Conservation (phyloP, 148 eudicot species). For the Gaultheria prostrata region DNA sequence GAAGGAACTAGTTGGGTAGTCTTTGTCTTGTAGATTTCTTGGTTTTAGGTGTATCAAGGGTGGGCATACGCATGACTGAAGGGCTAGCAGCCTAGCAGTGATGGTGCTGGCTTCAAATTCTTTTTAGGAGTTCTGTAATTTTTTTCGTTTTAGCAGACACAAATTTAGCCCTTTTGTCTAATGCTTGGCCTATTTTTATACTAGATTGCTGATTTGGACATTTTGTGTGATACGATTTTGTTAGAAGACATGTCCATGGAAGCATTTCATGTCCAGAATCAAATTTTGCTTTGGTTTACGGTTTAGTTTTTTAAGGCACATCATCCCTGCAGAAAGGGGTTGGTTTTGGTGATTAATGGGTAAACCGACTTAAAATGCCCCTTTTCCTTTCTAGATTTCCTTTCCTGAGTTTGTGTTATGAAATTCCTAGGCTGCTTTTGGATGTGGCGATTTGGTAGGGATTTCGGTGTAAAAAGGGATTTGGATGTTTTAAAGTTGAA, state of each 20-base stretch:
- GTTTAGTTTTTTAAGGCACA: not conserved
- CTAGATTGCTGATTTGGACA: not conserved
- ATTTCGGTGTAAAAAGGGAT: not conserved
- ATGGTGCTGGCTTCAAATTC: not conserved
- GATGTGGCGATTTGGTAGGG: not conserved
- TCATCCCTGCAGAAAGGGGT: not conserved
- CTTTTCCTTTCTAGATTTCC: not conserved
- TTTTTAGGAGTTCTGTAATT: not conserved
- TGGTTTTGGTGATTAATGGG: not conserved
- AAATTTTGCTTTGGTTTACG: not conserved
- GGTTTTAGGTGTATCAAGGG: not conserved
- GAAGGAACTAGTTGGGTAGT: not conserved
- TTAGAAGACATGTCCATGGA: not conserved
- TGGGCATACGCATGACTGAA: not conserved
- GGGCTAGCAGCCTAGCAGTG: not conserved
- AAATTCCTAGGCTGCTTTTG: not conserved
- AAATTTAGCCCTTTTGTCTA: not conserved
- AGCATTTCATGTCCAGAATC: not conserved
- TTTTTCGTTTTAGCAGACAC: not conserved
- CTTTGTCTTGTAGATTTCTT: slow-evolving; percentile 4
- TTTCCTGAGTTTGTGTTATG: not conserved
- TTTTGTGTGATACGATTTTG: not conserved
- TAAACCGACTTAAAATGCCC: not conserved
- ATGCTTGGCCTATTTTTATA: not conserved
- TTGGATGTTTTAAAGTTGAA: not conserved